These are phyloP conservation scores for Lecanoromycetidae sp. DNA, from an alignment of 2,329 filamentous ascomycete genomes.

Conservation along the genomic window DNA sequence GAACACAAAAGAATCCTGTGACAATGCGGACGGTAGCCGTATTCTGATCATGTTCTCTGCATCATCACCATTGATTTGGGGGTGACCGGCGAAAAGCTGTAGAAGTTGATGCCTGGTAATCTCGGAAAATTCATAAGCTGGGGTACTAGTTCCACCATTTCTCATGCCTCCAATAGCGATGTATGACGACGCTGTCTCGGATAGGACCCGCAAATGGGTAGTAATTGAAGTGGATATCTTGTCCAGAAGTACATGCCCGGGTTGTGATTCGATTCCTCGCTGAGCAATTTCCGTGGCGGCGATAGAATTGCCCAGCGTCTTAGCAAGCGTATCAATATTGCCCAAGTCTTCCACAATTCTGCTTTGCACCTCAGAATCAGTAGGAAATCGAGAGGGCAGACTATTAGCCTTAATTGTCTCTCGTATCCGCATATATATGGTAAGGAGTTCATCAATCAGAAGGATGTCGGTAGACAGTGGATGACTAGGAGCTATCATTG, in stretches of 20 bases:
- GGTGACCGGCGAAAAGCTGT: slow-evolving; percentile 58
- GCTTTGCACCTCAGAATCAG: slow-evolving; percentile 29
- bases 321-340: slow-evolving; percentile 32
- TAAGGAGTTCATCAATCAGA: slow-evolving; percentile 34
- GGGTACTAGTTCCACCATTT: slow-evolving; percentile 46
- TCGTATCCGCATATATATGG: slow-evolving; percentile 44
- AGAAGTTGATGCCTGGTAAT: slow-evolving; percentile 59
- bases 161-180: slow-evolving; percentile 62
- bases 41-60: slow-evolving; percentile 7
- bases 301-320: slow-evolving; percentile 66
- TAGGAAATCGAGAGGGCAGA: slow-evolving; percentile 36
- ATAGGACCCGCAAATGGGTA: slow-evolving; percentile 75
- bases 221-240: slow-evolving; percentile 73
- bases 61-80: slow-evolving; percentile 28
- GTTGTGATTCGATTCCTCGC: slow-evolving; percentile 64
- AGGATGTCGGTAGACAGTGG: slow-evolving; percentile 16
- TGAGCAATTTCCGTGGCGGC: slow-evolving; percentile 84
- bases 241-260: slow-evolving; percentile 64
- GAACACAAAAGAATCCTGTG: slow-evolving; percentile 65
- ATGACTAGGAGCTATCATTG: slow-evolving; percentile 21
- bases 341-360: slow-evolving; percentile 35
- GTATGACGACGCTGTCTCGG: slow-evolving; percentile 80
- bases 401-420: slow-evolving; percentile 43
- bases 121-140: slow-evolving; percentile 56
- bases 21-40: slow-evolving; percentile 30